These are phyloP conservation scores for Halophytophthora polymorphica DNA, from an alignment of 352 stramenopile species.

Conservation along the genomic window DNA sequence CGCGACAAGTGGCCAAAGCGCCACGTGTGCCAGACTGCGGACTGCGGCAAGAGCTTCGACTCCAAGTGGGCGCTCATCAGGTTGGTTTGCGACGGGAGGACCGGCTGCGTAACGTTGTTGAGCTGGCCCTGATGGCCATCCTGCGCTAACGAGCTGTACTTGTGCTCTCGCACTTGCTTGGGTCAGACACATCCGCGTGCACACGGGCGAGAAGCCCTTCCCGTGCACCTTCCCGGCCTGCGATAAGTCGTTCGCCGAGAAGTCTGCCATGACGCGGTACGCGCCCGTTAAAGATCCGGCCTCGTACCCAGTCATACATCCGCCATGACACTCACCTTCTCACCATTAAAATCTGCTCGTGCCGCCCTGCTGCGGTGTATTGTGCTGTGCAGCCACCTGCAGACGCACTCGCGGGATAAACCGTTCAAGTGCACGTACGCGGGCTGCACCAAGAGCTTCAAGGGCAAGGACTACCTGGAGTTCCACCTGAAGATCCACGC, in stretches of 20 bases:
- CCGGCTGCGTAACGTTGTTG: neutral
- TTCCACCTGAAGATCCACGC: conserved; percentile 86
- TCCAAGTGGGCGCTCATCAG: conserved; percentile 82
- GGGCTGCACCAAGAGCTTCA: conserved; percentile 87
- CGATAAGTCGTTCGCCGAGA: conserved; percentile 88
- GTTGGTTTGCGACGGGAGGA: conserved; percentile 19
- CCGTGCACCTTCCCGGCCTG: conserved; percentile 78
- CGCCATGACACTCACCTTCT: conserved; percentile 9
- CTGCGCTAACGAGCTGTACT: too few relatives aligned
- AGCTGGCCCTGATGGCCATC: neutral
- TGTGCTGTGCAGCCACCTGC: conserved; percentile 50
- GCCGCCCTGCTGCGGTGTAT: neutral
- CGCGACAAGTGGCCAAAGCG: conserved; percentile 75
- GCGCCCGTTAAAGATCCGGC: neutral
- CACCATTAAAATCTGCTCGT: neutral
- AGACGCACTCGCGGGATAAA: conserved; percentile 83
- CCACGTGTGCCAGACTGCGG: conserved; percentile 56
- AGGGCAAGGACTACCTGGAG: conserved; percentile 83
- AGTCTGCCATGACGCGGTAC: conserved; percentile 83
- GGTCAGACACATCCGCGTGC: conserved; percentile 78
- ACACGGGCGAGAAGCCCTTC: conserved; percentile 88
- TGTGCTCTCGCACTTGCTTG: neutral
- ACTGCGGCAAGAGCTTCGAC: conserved; percentile 85
- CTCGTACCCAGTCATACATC: conserved; percentile 15
- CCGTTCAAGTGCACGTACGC: conserved; percentile 85